phyloP scores from a whole-genome alignment of 1,284 basidiomycete genomes.

The Grifola frondosa region DNA sequence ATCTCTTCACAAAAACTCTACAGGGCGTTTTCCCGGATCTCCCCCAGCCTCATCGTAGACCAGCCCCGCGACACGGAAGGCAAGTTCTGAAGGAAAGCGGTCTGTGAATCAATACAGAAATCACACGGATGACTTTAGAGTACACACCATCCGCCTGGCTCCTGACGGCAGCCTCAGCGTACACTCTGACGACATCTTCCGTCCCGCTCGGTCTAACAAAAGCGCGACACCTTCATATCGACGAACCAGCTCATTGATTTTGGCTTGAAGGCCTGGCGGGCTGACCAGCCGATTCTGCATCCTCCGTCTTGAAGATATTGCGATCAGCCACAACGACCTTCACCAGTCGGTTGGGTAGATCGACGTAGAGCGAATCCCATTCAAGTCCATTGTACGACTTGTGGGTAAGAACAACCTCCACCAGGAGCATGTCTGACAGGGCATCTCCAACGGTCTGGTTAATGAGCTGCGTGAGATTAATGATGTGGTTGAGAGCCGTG shows the following conservation, averaged over 20 bases:
- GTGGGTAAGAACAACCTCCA: conserved; percentile 90
- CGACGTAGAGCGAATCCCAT: conserved; percentile 94
- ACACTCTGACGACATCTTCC: conserved; percentile 97
- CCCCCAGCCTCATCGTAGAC: conserved; percentile 81
- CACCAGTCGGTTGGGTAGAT: conserved; percentile 95
- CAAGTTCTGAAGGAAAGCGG: conserved; percentile 56
- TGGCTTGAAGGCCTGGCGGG: conserved; percentile 82
- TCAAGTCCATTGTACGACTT: conserved; percentile 81
- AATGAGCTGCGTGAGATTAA: conserved; percentile 82
- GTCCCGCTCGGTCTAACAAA: conserved; percentile 98
- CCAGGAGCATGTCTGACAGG: conserved; percentile 93
- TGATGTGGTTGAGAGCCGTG: conserved; percentile 76
- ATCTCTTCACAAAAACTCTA: conserved; percentile 56
- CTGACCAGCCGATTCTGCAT: conserved; percentile 88
- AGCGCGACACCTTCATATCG: conserved; percentile 81
- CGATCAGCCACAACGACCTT: conserved; percentile 92
- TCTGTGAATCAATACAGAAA: conserved; percentile 8
- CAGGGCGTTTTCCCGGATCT: conserved; percentile 63
- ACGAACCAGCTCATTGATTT: conserved; percentile 82
- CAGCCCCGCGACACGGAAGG: conserved; percentile 78
- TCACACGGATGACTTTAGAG: conserved; percentile 1
- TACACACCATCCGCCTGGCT: conserved; percentile 77
- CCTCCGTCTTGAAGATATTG: conserved; percentile 85
- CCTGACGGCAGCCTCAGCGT: conserved; percentile 85
- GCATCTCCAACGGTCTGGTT: conserved; percentile 99